These are phyloP conservation scores for Saitozyma sp. DNA, from an alignment of 768 basidiomycete genomes.

Conservation along the genomic window DNA sequence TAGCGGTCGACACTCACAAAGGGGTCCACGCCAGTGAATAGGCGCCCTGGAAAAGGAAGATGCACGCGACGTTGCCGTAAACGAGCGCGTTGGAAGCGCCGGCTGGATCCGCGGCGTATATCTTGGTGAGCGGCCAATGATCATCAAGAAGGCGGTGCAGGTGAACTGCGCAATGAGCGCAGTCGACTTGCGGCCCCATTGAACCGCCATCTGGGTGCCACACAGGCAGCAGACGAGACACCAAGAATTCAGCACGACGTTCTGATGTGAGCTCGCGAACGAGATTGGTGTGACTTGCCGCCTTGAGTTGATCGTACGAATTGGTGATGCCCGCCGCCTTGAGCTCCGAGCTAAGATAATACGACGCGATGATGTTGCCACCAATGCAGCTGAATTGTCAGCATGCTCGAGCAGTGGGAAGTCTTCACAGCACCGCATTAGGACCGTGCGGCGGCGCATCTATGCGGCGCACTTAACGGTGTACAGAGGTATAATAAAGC, in stretches of 20 bases:
- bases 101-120: slow-evolving; percentile 8
- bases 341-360: slow-evolving; percentile 15
- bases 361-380: slow-evolving; percentile 20
- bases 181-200: slow-evolving; percentile 14
- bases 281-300: slow-evolving; percentile 12
- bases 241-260: slow-evolving; percentile 22
- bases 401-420: no score
- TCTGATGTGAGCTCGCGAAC: slow-evolving; percentile 5
- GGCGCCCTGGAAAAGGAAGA: slow-evolving; percentile 26
- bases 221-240: slow-evolving; percentile 12
- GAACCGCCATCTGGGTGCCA: slow-evolving; percentile 13
- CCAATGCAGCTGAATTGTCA: no score
- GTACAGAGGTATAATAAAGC: no score
- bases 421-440: no score
- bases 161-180: slow-evolving; percentile 8
- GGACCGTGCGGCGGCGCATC: no score
- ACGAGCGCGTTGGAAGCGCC: slow-evolving; percentile 6
- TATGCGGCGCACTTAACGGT: no score
- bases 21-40: slow-evolving; percentile 26
- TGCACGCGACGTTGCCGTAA: slow-evolving; percentile 19
- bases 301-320: slow-evolving; percentile 13
- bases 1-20: no score
- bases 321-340: slow-evolving; percentile 15
- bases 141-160: slow-evolving; percentile 10
- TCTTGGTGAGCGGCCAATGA: slow-evolving; percentile 21